phyloP scores from a whole-genome alignment of 177 flowering plant species.

The Vitis hybrid region DNA sequence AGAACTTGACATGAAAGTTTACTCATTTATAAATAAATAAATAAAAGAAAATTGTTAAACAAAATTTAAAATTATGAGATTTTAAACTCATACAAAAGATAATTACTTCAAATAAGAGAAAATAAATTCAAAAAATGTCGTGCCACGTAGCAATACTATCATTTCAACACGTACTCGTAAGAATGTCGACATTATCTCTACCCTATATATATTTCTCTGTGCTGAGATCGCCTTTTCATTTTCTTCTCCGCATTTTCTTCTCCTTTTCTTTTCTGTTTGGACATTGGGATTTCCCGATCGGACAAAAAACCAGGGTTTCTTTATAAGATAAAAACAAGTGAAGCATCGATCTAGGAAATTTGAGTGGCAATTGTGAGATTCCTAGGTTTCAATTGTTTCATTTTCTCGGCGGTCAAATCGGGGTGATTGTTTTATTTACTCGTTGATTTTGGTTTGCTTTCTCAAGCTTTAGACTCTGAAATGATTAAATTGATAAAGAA shows the following conservation, averaged over 20 bases:
- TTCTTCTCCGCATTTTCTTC: background rate
- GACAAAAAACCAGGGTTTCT: background rate
- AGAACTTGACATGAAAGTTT: no score
- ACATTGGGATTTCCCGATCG: slow-evolving; percentile 9
- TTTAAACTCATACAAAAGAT: no score
- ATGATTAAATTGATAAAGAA: no score
- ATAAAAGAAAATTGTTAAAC: no score
- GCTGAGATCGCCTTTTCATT: background rate
- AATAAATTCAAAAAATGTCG: no score
- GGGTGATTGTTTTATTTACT: no score
- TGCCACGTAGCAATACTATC: background rate
- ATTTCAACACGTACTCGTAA: background rate
- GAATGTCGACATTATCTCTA: slow-evolving; percentile 2
- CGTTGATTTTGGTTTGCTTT: no score
- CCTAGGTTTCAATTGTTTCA: background rate
- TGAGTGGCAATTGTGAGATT: slow-evolving; percentile 1
- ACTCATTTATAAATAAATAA: no score
- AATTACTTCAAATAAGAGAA: no score
- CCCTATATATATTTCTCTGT: background rate
- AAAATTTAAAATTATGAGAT: no score
- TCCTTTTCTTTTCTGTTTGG: background rate
- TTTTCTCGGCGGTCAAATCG: background rate
- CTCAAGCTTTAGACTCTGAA: no score
- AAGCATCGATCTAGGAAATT: background rate
- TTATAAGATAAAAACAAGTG: background rate